These are phyloP conservation scores for Tubosaeta brunneosetosa DNA, from an alignment of 768 basidiomycete species.

Conservation along the genomic window DNA sequence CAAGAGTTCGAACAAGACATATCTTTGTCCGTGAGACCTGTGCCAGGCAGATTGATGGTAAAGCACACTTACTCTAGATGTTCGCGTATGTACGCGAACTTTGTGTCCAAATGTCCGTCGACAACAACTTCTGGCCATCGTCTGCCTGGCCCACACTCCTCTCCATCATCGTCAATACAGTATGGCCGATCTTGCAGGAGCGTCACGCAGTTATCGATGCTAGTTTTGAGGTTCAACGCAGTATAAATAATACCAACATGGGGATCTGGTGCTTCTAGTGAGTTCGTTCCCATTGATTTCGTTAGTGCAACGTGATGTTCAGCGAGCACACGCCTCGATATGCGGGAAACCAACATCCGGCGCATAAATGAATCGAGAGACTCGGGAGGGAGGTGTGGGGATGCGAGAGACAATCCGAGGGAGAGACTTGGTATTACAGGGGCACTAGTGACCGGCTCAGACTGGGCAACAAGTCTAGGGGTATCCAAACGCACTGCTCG, in stretches of 20 bases:
- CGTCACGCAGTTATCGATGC: constrained; percentile 63
- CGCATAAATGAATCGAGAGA: constrained; percentile 83
- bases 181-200: constrained; percentile 50
- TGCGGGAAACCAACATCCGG: constrained; percentile 86
- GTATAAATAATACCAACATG: constrained; percentile 87
- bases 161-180: constrained; percentile 38
- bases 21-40: constrained; percentile 43
- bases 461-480: not conserved
- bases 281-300: constrained; percentile 40
- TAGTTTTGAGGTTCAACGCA: constrained; percentile 60
- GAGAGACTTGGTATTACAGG: constrained; percentile 77
- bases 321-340: constrained; percentile 82
- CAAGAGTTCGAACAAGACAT: constrained; percentile 84
- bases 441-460: constrained; percentile 43
- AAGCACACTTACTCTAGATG: constrained; percentile 65
- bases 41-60: not conserved
- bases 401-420: constrained; percentile 80
- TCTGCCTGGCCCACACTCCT: constrained; percentile 24
- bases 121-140: constrained; percentile 62
- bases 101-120: constrained; percentile 66
- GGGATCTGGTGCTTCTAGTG: constrained; percentile 40
- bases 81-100: constrained; percentile 80
- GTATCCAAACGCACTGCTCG: constrained; percentile 60
- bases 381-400: constrained; percentile 72
- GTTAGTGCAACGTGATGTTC: constrained; percentile 88